These are phyloP conservation scores for Cyberlindnera maritima DNA, from an alignment of 805 yeast genomes.

Conservation along the genomic window DNA sequence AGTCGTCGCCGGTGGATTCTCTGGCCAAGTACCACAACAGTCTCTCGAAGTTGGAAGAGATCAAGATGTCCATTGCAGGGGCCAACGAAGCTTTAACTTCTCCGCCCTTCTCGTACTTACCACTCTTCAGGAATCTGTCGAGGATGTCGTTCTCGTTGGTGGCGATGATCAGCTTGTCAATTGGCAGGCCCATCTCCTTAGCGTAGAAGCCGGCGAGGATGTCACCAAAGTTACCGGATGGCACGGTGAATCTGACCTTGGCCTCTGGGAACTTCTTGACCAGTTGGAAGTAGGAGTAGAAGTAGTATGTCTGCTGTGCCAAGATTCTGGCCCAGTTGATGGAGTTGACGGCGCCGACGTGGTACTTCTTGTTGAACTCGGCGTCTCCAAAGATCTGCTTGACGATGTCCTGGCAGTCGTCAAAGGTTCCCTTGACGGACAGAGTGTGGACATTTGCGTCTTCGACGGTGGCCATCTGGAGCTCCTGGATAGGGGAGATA, in stretches of 20 bases:
- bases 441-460: constrained; percentile 93
- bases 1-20: constrained; percentile 51
- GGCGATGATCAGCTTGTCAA: constrained; percentile 83
- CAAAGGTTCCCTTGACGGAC: constrained; percentile 94
- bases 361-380: constrained; percentile 84
- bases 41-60: constrained; percentile 95
- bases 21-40: constrained; percentile 91
- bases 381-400: constrained; percentile 88
- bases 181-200: constrained; percentile 91
- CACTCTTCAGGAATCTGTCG: constrained; percentile 86
- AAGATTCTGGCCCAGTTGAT: constrained; percentile 99
- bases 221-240: constrained; percentile 98
- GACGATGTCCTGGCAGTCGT: constrained; percentile 96
- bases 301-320: constrained; percentile 97
- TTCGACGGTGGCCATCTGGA: constrained; percentile 95
- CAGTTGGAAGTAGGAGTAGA: constrained; percentile 83
- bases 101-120: constrained; percentile 72
- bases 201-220: constrained; percentile 96
- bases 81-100: constrained; percentile 86
- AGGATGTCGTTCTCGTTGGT: constrained; percentile 95
- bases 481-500: constrained; percentile 96
- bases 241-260: constrained; percentile 83
- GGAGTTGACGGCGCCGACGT: constrained; percentile 96
- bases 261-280: constrained; percentile 39
- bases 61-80: constrained; percentile 98